Evolutionary conservation across 2,329 filamentous ascomycete genomes (phyloP).

Genomic region (Chrysosporium keratinophilum): DNA sequence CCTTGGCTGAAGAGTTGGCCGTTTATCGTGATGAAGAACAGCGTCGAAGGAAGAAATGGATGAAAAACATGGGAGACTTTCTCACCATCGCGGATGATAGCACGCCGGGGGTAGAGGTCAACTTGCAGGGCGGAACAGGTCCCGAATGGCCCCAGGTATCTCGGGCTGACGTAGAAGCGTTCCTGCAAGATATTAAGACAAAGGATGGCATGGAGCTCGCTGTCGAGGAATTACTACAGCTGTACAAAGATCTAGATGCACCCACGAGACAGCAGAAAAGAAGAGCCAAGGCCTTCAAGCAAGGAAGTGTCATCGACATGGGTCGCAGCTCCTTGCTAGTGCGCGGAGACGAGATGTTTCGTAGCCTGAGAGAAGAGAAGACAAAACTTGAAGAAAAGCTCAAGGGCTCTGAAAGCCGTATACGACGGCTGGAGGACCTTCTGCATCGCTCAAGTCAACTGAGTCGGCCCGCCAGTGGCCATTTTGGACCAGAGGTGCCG

Average conservation of each 20-base stretch:
- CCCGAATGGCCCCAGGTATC: constrained; percentile 68
- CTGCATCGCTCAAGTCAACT: constrained; percentile 67
- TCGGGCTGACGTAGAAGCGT: constrained; percentile 65
- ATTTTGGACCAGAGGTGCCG: constrained; percentile 37
- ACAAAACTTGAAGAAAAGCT: constrained; percentile 60
- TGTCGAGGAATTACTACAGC: constrained; percentile 61
- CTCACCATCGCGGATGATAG: constrained; percentile 57
- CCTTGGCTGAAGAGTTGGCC: constrained; percentile 84
- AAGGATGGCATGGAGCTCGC: constrained; percentile 57
- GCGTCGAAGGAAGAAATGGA: constrained; percentile 79
- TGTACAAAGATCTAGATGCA: constrained; percentile 66
- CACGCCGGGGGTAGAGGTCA: constrained; percentile 72
- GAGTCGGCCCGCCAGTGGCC: constrained; percentile 43
- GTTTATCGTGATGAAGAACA: constrained; percentile 86
- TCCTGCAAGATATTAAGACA: constrained; percentile 55
- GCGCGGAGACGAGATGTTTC: constrained; percentile 71
- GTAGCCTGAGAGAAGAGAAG: constrained; percentile 74
- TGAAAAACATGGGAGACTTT: constrained; percentile 69
- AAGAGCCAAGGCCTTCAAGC: constrained; percentile 86
- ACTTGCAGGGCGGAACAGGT: constrained; percentile 61
- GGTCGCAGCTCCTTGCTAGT: constrained; percentile 78
- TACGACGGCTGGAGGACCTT: constrained; percentile 82
- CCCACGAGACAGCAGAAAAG: constrained; percentile 81
- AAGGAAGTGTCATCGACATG: constrained; percentile 87
- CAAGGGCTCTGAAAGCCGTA: constrained; percentile 76